These are phyloP conservation scores for Juglanconis sp. DNA, from an alignment of 2,329 filamentous ascomycete genomes.

Conservation along the genomic window DNA sequence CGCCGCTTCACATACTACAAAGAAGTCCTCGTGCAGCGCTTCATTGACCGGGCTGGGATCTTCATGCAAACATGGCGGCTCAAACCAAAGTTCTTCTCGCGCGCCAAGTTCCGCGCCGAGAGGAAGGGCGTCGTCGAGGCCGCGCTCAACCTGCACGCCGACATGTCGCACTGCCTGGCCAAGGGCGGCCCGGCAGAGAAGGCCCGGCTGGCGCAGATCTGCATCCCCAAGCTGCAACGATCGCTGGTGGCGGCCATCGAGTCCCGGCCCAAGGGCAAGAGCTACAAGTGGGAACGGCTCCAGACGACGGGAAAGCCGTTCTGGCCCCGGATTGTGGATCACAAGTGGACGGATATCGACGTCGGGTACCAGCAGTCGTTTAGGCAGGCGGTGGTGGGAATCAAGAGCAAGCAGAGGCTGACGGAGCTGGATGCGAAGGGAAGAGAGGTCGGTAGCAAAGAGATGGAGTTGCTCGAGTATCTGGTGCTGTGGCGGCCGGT, in stretches of 20 bases:
- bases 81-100: conserved; percentile 41
- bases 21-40: conserved; percentile 34
- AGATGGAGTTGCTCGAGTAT: conserved; percentile 60
- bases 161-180: conserved; percentile 62
- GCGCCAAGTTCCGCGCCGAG: conserved; percentile 23
- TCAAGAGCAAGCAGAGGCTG: conserved; percentile 55
- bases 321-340: conserved; percentile 51
- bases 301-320: conserved; percentile 40
- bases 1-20: conserved; percentile 35
- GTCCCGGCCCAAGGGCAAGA: conserved; percentile 43
- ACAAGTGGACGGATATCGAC: conserved; percentile 34
- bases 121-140: conserved; percentile 43
- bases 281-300: conserved; percentile 53
- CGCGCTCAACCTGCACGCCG: conserved; percentile 57
- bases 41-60: conserved; percentile 33
- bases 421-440: conserved; percentile 36
- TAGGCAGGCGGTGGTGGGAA: conserved; percentile 59
- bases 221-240: conserved; percentile 48
- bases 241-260: conserved; percentile 54
- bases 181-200: conserved; percentile 43
- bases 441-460: conserved; percentile 41
- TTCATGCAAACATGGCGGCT: conserved; percentile 33
- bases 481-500: conserved; percentile 55
- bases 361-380: conserved; percentile 34
- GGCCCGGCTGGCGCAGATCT: conserved; percentile 48